These are phyloP conservation scores for Ensete glaucum DNA, from an alignment of 176 grass and related monocot species.

Conservation along the genomic window DNA sequence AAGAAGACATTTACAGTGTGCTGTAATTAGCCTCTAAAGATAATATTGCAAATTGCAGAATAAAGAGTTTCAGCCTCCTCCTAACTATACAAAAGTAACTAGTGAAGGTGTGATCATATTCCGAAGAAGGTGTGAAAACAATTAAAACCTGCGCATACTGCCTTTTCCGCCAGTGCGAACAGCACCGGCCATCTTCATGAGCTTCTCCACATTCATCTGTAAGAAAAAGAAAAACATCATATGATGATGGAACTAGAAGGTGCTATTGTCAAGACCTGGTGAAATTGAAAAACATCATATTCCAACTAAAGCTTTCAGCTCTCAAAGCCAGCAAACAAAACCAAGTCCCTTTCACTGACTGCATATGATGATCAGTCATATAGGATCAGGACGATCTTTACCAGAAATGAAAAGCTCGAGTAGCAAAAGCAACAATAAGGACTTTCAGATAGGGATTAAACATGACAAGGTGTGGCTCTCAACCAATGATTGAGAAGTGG, in stretches of 20 bases:
- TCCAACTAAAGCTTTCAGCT: neutral
- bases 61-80: neutral
- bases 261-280: neutral
- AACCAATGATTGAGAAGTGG: no score
- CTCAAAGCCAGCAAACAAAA: neutral
- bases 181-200: conserved; percentile 6
- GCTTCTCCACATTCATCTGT: conserved; percentile 5
- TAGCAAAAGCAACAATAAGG: no score
- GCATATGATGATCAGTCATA: neutral
- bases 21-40: neutral
- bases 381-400: neutral
- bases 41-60: no score
- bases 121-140: neutral
- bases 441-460: no score
- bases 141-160: conserved; percentile 1
- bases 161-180: neutral
- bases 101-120: neutral
- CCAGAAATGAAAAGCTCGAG: neutral
- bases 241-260: neutral
- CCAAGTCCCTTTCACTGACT: neutral
- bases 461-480: no score
- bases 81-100: neutral
- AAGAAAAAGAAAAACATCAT: neutral
- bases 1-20: neutral
- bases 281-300: neutral